Evolutionary conservation across 2,329 filamentous ascomycete species (phyloP), one percentile per base, ranked within the genome.

Genomic region (Epicoccum sorghinum): DNA sequence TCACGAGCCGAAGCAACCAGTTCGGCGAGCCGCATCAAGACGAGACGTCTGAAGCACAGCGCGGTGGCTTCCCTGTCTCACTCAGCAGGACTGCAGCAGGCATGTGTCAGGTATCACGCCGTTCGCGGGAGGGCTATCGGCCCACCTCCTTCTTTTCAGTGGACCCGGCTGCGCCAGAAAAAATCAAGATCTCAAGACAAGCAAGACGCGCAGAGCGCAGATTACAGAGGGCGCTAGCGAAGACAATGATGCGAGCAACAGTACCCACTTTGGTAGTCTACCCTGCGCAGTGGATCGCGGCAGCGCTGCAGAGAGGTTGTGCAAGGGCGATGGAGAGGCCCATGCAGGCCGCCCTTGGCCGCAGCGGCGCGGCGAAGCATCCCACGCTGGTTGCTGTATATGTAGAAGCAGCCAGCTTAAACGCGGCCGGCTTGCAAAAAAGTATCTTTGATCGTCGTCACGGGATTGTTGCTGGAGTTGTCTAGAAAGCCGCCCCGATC

Each of bases 341-440:
- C 50, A 37, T 52, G 40, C 53, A 54, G 45, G 59, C 62, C 59
- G 62, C 62, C 62, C 58, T 65, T 64, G 58, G 35, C 62, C 61
- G 62, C 58, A 38, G 53, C 49, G 45, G 52, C 45, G 41, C 23
- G 23, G 41, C 22, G 24, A 49, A 49, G 48, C 44, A 63, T 60
- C 43, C 53, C 46, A 50, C 52, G 47, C 52, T 39, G 46, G 24
- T 33, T 46, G 52, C 41, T 46, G 45, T 50, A 55, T 49, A 50
- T 55, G 52, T 55, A 55, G 41, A 46, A 50, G 18, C 33, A 45
- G 40, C 32, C 44, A 43, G 44, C 50, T 42, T 22, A 42, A 27
- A 48, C 52, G 52, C 52, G 52, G 52, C 52, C 22, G 45, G 41
- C 36, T 45, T 27, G 46, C 40, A 37, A 46, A 37, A 46, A 42